A percentile compares a stretch with the other conserved stretches of the same genome.
phyloP scores from a whole-genome alignment of 305 asterid species.

The Fraxinus paxiana region DNA sequence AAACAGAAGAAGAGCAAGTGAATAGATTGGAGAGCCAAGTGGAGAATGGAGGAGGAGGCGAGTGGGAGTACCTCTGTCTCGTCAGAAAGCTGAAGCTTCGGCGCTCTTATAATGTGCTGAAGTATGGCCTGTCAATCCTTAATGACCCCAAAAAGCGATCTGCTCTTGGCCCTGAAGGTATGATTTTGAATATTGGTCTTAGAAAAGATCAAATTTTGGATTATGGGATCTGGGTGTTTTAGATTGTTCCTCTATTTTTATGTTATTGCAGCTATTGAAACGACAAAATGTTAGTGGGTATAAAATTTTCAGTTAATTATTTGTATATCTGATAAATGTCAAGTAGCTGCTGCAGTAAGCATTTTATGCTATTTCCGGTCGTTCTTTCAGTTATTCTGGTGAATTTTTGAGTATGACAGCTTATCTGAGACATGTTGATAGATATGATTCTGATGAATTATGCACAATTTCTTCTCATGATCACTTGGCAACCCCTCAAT shows the following conservation, averaged over 20 bases:
- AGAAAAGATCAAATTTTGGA: conserved; percentile 26
- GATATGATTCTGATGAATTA: background rate
- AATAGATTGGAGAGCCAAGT: conserved; percentile 85
- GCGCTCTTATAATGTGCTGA: conserved; percentile 73
- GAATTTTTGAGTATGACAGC: conserved; percentile 2
- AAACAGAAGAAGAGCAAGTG: conserved; percentile 77
- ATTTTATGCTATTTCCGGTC: background rate
- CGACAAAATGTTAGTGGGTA: background rate
- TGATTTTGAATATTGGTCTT: background rate
- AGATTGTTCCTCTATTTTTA: conserved; percentile 10
- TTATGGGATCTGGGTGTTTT: conserved; percentile 21
- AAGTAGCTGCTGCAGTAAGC: background rate
- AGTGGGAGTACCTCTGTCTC: conserved; percentile 90
- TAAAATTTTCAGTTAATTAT: background rate
- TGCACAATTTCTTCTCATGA: background rate
- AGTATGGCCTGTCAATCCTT: conserved; percentile 61
- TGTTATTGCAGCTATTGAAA: background rate
- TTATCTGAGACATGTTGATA: conserved; percentile 1
- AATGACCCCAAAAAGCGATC: conserved; percentile 74
- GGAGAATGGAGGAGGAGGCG: conserved; percentile 93
- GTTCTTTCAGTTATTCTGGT: background rate
- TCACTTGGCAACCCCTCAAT: background rate
- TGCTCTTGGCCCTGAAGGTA: conserved; percentile 91
- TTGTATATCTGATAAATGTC: background rate
- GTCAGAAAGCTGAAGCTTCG: conserved; percentile 90